A percentile compares a stretch with the other conserved stretches of the same genome.
phyloP scores from a whole-genome alignment of 768 basidiomycete species.

The Mycena metata region DNA sequence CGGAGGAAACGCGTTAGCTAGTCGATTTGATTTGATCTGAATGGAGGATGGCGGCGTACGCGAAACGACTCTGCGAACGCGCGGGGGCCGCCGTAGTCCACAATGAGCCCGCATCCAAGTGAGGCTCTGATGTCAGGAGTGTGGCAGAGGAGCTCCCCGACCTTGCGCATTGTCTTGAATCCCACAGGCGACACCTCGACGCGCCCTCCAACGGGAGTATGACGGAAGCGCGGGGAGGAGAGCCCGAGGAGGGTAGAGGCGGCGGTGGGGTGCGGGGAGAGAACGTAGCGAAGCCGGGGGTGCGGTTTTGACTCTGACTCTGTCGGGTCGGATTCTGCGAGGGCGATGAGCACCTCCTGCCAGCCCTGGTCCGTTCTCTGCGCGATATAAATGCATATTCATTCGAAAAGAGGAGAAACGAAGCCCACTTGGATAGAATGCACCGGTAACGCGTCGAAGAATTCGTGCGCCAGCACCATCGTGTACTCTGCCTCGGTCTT shows the following conservation, averaged over 20 bases:
- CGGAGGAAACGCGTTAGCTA: slow-evolving; percentile 8
- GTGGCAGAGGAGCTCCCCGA: slow-evolving; percentile 70
- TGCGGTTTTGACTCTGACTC: slow-evolving; percentile 31
- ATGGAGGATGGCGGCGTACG: slow-evolving; percentile 58
- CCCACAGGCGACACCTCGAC: slow-evolving; percentile 86
- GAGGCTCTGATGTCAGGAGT: slow-evolving; percentile 25
- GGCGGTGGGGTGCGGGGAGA: slow-evolving; percentile 68
- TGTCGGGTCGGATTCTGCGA: slow-evolving; percentile 38
- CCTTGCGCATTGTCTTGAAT: slow-evolving; percentile 74
- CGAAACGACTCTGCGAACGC: slow-evolving; percentile 83
- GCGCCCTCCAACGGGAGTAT: slow-evolving; percentile 75
- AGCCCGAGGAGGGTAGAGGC: slow-evolving; percentile 68
- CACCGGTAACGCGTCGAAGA: slow-evolving; percentile 96
- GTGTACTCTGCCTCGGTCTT: slow-evolving; percentile 70
- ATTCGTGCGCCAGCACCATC: slow-evolving; percentile 94
- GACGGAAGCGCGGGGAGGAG: slow-evolving; percentile 78
- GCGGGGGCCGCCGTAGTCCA: slow-evolving; percentile 90
- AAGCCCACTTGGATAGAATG: slow-evolving; percentile 84
- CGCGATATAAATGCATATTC: no score
- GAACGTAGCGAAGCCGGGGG: slow-evolving; percentile 71
- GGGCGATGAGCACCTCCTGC: slow-evolving; percentile 86
- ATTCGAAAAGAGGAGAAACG: background rate
- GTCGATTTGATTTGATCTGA: background rate
- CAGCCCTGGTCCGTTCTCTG: slow-evolving; percentile 87
- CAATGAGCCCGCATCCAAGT: slow-evolving; percentile 78